A percentile compares a stretch with the other conserved stretches of the same genome.
These are phyloP conservation scores for Andrographis paniculata DNA, from an alignment of 305 asterid genomes.

Conservation along the genomic window DNA sequence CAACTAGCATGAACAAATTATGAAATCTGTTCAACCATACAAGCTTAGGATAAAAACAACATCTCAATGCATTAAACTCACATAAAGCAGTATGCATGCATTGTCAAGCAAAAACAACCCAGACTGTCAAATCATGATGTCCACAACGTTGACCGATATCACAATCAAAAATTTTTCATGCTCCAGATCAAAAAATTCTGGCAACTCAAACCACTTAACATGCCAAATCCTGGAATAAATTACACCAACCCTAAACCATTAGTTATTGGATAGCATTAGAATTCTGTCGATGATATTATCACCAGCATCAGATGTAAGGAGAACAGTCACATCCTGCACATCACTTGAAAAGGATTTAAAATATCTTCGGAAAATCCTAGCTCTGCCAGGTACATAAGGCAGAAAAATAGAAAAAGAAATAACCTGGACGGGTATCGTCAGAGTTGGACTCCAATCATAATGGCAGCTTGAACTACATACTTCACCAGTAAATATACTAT, in stretches of 20 bases:
- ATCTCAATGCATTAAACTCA: no score
- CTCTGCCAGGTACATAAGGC: no score
- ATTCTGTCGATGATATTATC: background rate
- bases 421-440: background rate
- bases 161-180: no score
- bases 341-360: background rate
- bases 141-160: no score
- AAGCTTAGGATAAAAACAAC: no score
- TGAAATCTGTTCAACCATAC: no score
- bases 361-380: no score
- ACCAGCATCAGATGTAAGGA: background rate
- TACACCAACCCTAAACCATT: no score
- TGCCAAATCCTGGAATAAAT: background rate
- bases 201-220: background rate
- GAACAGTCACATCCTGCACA: background rate
- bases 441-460: background rate
- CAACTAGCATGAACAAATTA: background rate
- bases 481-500: background rate
- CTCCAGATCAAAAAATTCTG: background rate
- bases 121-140: background rate
- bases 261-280: background rate
- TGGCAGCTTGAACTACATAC: constrained; percentile 1
- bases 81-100: no score
- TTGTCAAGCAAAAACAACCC: no score
- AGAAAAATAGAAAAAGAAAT: no score